phyloP scores from a whole-genome alignment of 2,329 filamentous ascomycete species.

The Pyricularia pennisetigena region DNA sequence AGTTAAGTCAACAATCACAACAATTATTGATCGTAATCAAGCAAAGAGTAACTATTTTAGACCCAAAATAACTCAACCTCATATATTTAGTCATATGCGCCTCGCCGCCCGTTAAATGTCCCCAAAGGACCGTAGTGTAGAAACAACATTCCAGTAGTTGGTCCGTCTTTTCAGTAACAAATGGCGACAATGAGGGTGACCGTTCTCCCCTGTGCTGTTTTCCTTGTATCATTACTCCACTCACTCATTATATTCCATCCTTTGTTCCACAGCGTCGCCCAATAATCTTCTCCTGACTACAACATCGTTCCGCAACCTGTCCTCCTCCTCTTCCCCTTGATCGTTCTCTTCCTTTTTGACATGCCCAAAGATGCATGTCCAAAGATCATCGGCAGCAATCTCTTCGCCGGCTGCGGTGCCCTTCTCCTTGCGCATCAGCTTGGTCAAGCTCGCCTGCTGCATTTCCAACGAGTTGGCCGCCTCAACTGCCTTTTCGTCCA shows the following conservation, averaged over 20 bases:
- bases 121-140: neutral
- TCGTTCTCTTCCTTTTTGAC: slow-evolving; percentile 21
- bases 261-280: neutral
- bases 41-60: no score
- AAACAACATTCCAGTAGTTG: neutral
- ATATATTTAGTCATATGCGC: no score
- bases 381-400: slow-evolving; percentile 69
- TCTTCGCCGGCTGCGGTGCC: slow-evolving; percentile 65
- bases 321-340: neutral
- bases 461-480: slow-evolving; percentile 78
- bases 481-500: slow-evolving; percentile 44
- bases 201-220: neutral
- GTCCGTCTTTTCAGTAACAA: neutral
- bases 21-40: no score
- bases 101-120: neutral
- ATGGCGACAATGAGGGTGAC: neutral
- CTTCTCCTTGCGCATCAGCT: slow-evolving; percentile 59
- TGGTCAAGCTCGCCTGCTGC: slow-evolving; percentile 60
- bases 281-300: neutral
- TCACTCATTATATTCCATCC: neutral
- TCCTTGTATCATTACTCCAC: neutral
- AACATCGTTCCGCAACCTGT: neutral
- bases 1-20: no score
- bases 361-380: slow-evolving; percentile 77
- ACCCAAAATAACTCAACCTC: no score